Conservation (phyloP, 352 stramenopile species). For the Phytophthora pisi region DNA sequence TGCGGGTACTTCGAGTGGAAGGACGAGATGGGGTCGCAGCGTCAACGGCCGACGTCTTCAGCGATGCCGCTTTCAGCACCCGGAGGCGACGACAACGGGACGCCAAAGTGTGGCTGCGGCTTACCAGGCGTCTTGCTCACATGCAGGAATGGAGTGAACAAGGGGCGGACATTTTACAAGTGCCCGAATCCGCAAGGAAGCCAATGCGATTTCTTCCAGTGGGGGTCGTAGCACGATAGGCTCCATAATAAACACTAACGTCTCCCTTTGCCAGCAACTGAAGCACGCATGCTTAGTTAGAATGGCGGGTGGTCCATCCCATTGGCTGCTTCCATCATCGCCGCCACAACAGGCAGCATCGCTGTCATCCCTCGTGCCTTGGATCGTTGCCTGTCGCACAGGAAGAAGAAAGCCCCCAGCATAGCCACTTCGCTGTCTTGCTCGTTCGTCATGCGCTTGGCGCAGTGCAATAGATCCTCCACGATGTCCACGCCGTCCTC, state of each 20-base stretch:
- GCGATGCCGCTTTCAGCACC: slow-evolving; percentile 1
- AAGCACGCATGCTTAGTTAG: slow-evolving; percentile 1
- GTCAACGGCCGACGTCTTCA: slow-evolving; percentile 4
- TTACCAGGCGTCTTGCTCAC: slow-evolving; percentile 52
- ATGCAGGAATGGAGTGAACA: slow-evolving; percentile 83
- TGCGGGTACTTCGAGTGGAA: slow-evolving; percentile 90
- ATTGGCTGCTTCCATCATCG: slow-evolving; percentile 57
- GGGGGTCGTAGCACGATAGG: slow-evolving; percentile 54
- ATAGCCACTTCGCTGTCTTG: slow-evolving; percentile 64
- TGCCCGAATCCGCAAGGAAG: slow-evolving; percentile 84
- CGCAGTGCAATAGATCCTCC: slow-evolving; percentile 58
- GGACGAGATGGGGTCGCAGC: slow-evolving; percentile 61
- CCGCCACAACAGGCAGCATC: slow-evolving; percentile 65
- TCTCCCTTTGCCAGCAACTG: background rate
- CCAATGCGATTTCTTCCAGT: slow-evolving; percentile 94
- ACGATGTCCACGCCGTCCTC: slow-evolving; percentile 46
- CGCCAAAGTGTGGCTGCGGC: slow-evolving; percentile 53
- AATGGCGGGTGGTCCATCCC: slow-evolving; percentile 39
- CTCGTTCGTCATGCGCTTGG: slow-evolving; percentile 43
- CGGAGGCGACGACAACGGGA: slow-evolving; percentile 1
- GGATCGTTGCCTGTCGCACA: slow-evolving; percentile 36
- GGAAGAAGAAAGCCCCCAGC: slow-evolving; percentile 70
- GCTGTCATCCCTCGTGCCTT: slow-evolving; percentile 32
- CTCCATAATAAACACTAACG: slow-evolving; percentile 15
- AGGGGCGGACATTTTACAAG: slow-evolving; percentile 93